Conservation (phyloP, 495 filamentous ascomycete species). For the Neurospora tetraspora region DNA sequence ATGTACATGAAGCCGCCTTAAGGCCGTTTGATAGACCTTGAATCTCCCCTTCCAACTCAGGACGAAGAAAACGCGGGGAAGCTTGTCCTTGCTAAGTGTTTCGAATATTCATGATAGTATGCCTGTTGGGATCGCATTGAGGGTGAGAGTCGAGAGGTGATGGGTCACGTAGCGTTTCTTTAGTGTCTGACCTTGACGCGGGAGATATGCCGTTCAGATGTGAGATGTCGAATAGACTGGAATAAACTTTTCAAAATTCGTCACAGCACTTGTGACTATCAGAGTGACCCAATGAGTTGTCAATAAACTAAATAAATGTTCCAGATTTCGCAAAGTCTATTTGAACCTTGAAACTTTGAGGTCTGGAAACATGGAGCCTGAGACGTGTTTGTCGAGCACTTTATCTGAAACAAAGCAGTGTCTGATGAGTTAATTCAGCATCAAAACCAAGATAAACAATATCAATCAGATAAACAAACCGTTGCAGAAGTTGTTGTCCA, state of each 20-base stretch:
- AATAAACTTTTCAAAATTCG: no score
- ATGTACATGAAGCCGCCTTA: not conserved
- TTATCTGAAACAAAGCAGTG: not conserved
- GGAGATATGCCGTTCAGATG: no score
- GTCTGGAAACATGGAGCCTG: not conserved
- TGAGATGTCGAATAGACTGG: no score
- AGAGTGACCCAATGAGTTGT: no score
- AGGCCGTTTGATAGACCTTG: not conserved
- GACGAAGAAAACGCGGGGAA: not conserved
- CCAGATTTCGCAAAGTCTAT: no score
- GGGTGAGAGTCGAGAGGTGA: no score
- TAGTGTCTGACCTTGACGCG: not conserved
- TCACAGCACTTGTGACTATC: no score
- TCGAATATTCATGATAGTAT: not conserved
- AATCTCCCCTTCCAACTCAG: not conserved
- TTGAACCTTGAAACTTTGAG: not conserved
- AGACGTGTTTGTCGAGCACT: not conserved
- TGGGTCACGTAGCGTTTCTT: not conserved
- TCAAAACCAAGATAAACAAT: not conserved
- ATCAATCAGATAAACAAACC: not conserved
- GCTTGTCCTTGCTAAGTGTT: not conserved
- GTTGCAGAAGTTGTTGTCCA: not conserved
- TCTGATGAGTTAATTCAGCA: no score
- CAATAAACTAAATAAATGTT: no score
- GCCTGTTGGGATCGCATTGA: no score